Evolutionary conservation across 2,329 filamentous ascomycete species (phyloP), one percentile per base, ranked within the genome.

Genomic region (Stemphylium beticola): DNA sequence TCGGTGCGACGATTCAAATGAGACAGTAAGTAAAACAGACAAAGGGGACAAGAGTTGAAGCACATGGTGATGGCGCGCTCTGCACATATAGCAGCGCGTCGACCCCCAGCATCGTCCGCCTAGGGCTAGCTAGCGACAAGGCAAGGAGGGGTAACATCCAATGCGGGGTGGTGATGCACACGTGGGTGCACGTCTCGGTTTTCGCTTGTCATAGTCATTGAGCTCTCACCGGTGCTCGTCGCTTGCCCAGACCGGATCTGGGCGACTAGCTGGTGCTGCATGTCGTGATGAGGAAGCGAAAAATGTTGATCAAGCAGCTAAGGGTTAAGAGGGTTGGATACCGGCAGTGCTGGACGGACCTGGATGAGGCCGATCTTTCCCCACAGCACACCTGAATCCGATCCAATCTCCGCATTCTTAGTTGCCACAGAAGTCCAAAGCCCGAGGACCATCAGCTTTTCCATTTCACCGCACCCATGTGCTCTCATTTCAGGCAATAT

Each of bases 111-210:
- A 41, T 49, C 38, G 39, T 26, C 46, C 40, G 55, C 9, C 18
- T 34, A 24, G 45, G 29, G 46, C 31, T 55, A 57, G 43, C 60
- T 58, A 66, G 65, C 58, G 58, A 45, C 18, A 36, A 34, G 58
- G 60, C 65, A 59, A 65, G 60, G 66, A 67, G 67, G 67, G 67
- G 67, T 66, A 67, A 42, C 42, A 40, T 53, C 34, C 42, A 55
- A 61, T 67, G 66, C 66, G 67, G 68, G 67, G 67, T 41, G 66
- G 65, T 34, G 31, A 40, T 52, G 63, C 64, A 40, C 52, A 69
- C 65, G 66, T 70, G 67, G 65, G 61, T 32, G 46, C 40, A 40
- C 55, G 33, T 50, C 59, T 65, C 55, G 61, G 55, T 47, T 33
- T 47, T 49, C 33, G 49, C 53, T 54, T 52, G 53, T 61, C 55